Evolutionary conservation across 768 basidiomycete genomes (phyloP), one percentile per base, ranked within the genome.

Genomic region (Mycena capillaripes): DNA sequence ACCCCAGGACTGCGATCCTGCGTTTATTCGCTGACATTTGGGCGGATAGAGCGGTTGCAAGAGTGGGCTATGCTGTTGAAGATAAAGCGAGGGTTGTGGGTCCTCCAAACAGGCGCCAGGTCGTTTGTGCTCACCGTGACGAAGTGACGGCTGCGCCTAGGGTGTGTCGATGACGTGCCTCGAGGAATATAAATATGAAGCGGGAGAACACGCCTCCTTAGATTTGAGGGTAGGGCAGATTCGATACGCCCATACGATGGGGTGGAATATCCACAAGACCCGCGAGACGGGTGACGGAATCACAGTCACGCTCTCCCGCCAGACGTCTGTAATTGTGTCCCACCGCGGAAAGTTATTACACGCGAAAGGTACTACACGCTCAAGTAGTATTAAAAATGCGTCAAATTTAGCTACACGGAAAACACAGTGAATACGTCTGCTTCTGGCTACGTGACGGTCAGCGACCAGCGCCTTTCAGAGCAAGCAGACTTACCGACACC

Each of bases 1-100:
- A 90, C 72, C 95, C 95, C 32, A 96, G 89, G 57, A 95, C 92
- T 48, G 94, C 95, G 74, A 97, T 96, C 86, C 95, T 96, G 81
- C 95, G 71, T 57, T 75, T 72, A 58, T 71, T 71, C 27, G 75
- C 38, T 29, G 75, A 48, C 75, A 73, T 72, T 34, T 27, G 50
- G 19, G 40, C 50, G 30, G 12, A 21, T 34, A 66, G 38, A 65
- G 58, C 67, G 30, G 53, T 46, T 61, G 42, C 21, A 40, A 60
- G 30, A 36, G 57, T 19, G 27, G 40, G 42, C 16, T 62, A 66
- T 59, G 52, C 44, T 62, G 67, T 40, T 50, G 42, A 30, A 48
- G 65, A 63, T 57, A 56, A 71, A 50, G 62, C 69, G 57, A 29
- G 70, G 46, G 36, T 56, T 38, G 70, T 66, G 64, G 65, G 53